phyloP scores from a whole-genome alignment of 78 protist genomes.

The Goniomonas avonlea region DNA sequence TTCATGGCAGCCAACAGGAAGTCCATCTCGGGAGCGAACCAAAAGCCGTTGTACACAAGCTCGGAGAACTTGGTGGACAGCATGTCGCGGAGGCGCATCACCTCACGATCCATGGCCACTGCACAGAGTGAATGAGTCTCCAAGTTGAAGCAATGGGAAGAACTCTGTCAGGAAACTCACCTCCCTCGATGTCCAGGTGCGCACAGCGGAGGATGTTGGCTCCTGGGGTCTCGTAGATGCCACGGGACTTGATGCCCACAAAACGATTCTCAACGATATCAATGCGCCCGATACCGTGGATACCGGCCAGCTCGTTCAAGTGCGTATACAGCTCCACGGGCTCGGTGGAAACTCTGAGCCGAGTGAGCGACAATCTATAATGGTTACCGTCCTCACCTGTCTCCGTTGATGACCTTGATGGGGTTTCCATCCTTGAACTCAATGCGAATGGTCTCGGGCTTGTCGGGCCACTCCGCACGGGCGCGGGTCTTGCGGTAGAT shows the following conservation, averaged over 20 bases:
- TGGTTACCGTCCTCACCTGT: constrained; percentile 30
- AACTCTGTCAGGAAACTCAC: neutral
- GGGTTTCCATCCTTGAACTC: constrained; percentile 35
- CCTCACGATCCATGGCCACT: constrained; percentile 38
- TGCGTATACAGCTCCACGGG: constrained; percentile 10
- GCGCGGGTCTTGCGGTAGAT: neutral
- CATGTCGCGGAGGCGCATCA: constrained; percentile 10
- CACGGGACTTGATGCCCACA: constrained; percentile 62
- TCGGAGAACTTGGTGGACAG: constrained; percentile 11
- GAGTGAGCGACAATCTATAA: no score
- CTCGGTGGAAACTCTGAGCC: no score
- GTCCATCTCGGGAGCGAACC: constrained; percentile 56
- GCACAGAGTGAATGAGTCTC: no score
- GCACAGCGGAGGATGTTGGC: constrained; percentile 55
- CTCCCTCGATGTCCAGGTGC: constrained; percentile 52
- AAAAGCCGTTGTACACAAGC: constrained; percentile 37
- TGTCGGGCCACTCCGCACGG: neutral
- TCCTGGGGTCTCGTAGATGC: constrained; percentile 59
- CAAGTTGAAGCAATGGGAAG: no score
- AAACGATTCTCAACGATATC: constrained; percentile 66
- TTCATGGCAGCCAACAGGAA: constrained; percentile 32
- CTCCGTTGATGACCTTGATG: constrained; percentile 22
- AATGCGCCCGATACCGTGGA: constrained; percentile 65
- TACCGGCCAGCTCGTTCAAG: constrained; percentile 32
- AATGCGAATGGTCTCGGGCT: neutral